A percentile compares a stretch with the other conserved stretches of the same genome.
phyloP scores from a whole-genome alignment of 2,329 filamentous ascomycete genomes.

The Colletotrichum sojae region DNA sequence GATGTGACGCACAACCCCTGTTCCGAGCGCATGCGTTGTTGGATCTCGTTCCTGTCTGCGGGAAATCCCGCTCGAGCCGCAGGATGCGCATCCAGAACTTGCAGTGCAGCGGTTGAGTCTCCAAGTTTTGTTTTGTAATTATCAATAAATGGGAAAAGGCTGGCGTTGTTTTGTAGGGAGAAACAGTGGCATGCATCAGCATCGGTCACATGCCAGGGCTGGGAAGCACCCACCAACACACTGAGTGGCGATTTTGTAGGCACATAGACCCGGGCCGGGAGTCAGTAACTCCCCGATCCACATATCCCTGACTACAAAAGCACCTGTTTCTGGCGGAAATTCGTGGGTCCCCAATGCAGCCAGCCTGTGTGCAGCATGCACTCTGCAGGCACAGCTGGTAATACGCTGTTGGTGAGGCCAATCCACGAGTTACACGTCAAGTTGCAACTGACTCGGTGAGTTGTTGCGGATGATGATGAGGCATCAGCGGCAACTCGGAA shows the following conservation, averaged over 20 bases:
- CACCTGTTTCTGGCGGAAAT: neutral
- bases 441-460: neutral
- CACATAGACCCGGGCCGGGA: neutral
- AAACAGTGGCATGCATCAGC: neutral
- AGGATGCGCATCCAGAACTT: neutral
- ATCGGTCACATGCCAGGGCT: neutral
- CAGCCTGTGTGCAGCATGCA: neutral
- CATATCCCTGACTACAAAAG: conserved; percentile 14
- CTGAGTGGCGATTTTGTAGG: conserved; percentile 7
- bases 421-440: conserved; percentile 9
- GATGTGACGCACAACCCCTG: neutral
- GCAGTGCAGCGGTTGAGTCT: neutral
- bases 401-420: neutral
- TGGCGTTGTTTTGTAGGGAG: too few species aligned
- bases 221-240: conserved; percentile 6
- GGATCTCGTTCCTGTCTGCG: conserved; percentile 7
- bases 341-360: neutral
- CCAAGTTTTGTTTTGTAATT: too few species aligned
- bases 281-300: neutral
- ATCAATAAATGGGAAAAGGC: too few species aligned
- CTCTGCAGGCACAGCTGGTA: neutral
- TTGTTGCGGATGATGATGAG: neutral
- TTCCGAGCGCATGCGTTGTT: conserved; percentile 1
- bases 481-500: neutral
- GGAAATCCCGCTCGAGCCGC: conserved; percentile 22